Evolutionary conservation across 768 basidiomycete species (phyloP), one percentile per base, ranked within the genome.

Genomic region (Leccinum olivaceopallidum): DNA sequence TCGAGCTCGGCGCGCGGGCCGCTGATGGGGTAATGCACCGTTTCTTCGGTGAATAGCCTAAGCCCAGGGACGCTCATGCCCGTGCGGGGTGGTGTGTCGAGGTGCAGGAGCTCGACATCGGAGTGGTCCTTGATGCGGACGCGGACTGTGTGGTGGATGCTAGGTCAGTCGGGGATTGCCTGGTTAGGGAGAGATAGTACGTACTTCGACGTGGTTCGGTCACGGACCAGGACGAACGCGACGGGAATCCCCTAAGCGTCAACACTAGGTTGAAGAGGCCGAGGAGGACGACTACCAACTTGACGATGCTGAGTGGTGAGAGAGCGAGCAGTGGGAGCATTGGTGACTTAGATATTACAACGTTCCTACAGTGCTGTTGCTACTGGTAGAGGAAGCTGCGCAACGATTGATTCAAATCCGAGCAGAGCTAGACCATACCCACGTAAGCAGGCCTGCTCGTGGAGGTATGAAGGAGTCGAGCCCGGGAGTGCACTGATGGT

Each of bases 1-100:
- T 72, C 69, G 37, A 37, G 53, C 18, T 70, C 70, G 3, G 69
- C 69, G 24, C 59, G 69, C 10, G 66, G 57, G 8, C 69, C 69
- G 48, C 67, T 44, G 49, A 62, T 6, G 5, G 70, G 60, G 57
- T 72, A 70, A 52, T 72, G 69, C 12, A 37, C 59, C 9, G 68
- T 65, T 37, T 72, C 70, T 36, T 71, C 70, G 7, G 63, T 64
- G 59, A 71, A 6, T 61, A 71, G 63, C 5, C 34, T 52, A 2
- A 13, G 48, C 24, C n/a, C n/a, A 10, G 20, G 48, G 22, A 13
- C 18, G 10, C 54, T 57, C 12, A 44, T 13, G 10, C 20, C n/a
- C 18, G 20, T n/a, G 39, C 4, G 26, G 26, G 52, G 65, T 7
- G 47, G 42, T 0, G 42, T 20, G 61, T 65, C 60, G 53, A 69